Base-by-base conservation (phyloP, 2,329 filamentous ascomycete genomes). In the Cladophialophora exuberans region DNA sequence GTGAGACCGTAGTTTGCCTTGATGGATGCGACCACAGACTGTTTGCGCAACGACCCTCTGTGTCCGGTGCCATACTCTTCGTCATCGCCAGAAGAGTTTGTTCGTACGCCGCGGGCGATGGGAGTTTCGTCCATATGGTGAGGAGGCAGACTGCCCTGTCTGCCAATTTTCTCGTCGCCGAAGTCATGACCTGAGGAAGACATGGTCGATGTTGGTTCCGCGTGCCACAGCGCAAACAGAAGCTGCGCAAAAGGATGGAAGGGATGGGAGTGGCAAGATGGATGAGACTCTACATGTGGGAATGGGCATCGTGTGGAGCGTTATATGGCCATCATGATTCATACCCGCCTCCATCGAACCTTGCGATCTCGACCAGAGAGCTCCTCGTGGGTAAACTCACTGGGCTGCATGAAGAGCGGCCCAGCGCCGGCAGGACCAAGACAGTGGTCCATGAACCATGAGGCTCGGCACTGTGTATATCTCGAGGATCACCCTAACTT, bases 1-100 rank as follows among this genome's bases (percentile, higher is more conserved):
- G 56, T 57, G 15, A 65, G 43, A 4, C 53, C 60, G 39, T 65
- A 65, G 48, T 57, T 63, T 10, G 51, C 46, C 44, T 65, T 65
- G 59, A 65, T 41, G 3, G 61, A 56, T 26, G 57, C 55, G 6
- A 63, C 60, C 2, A 65, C 55, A 1, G 62, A 65, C 10, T 33
- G 43, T 38, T 61, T 62, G 38, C 61, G 56, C 3, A n/a, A n/a
- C n/a, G 54, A 53, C 18, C 55, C 62, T 38, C 59, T 49, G n/a
- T n/a, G n/a, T 43, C 57, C 52, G 31, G 54, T 30, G 22, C 47
- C 48, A 13, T 49, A 17, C 33, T 49, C 46, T 41, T 63, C 61
- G 13, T 62, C 54, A 20, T 60, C 52, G 28, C 17, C 26, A 9
- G 53, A 22, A 9, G 54, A 48, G 4, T 48, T 43, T 17, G 54